Base-by-base conservation (phyloP, 495 filamentous ascomycete species). In the Tuber umbilicatum region DNA sequence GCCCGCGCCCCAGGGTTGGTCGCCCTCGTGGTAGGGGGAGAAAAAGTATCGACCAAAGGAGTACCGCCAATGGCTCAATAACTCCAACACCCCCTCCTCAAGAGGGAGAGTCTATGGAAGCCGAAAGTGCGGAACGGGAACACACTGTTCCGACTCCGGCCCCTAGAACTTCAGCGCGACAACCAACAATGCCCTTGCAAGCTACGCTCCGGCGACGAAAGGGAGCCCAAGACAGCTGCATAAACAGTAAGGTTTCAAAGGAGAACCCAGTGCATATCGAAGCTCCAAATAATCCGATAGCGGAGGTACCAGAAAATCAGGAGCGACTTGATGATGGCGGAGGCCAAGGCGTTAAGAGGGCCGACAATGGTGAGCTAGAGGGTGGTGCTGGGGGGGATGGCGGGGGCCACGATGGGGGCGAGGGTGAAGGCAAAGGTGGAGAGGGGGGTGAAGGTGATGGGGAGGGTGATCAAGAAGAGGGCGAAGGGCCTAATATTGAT, bases 111-210 rank as follows among this genome's bases (percentile, higher is more conserved):
- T 67, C 77, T 35, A 47, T 75, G 72, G 77, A 75, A 41, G 45
- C 78, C 21, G 76, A 74, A 70, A 38, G 69, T 40, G 55, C 27
- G 14, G 76, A 78, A 37, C 75, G 73, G 38, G 77, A 79, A 43
- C 39, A 41, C 47, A 27, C 64, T 73, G 39, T 45, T 64, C 76
- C 77, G 77, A 68, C 69, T 72, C 77, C 75, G 60, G 77, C 77
- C 47, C 77, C 77, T 43, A 79, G 77, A 69, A 79, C 77, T 69
- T 75, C 78, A 38, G 77, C 77, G 43, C 77, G 77, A n/a, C 77
- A 78, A 40, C 77, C 77, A 75, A 78, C 77, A 72, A 79, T 79
- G 77, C 77, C 77, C 21, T 68, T 79, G 69, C 77, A 79, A 47
- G 77, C 78, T 78, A 79, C 75, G 69, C 74, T 79, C 64, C 77